Evolutionary conservation across 1,284 basidiomycete genomes (phyloP), one percentile per base, ranked within the genome.

Genomic region (Blastosporella zonata): DNA sequence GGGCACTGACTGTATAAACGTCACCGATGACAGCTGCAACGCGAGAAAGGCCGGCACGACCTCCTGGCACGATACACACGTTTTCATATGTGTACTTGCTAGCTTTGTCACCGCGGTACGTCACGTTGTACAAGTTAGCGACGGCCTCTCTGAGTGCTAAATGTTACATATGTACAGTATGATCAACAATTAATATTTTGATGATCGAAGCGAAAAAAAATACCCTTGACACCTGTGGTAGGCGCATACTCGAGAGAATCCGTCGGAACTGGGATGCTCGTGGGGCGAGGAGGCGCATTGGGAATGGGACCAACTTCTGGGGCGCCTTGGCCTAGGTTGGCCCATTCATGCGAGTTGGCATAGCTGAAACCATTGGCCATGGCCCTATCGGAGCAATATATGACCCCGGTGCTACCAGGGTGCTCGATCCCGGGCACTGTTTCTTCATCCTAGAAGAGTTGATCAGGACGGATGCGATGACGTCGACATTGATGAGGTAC

Each of bases 171-270:
- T 23, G 47, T 9, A 47, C 22, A 47, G 50, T 18, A 41, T 45
- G 33, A 45, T 45, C 36, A 8, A 31, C 45, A 31, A 43, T 46
- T 12, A 31, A 13, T 6, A 25, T 39, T 23, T 47, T 7, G 20
- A 10, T 20, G 8, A 37, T 23, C 41, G 41, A 47, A 43, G n/a
- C 45, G 37, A 20, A 31, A 15, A 13, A 37, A 53, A 64, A 15
- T 58, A 87, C 87, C 80, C 74, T 88, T 93, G 39, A 94, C 85
- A 44, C 94, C 94, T 0, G 92, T 91, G 1, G 93, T 96, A 0
- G 95, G 93, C 1, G 91, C 94, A 61, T 97, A 97, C 68, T 96
- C 92, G 60, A 94, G 76, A 33, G 90, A 87, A 63, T 91, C 89
- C 18, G 80, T 62, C 21, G 84, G 82, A 42, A 87, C 62, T 25